These are phyloP conservation scores for Neocallimastix lanati DNA, from an alignment of 192 early-diverging fungal genomes.

Conservation along the genomic window DNA sequence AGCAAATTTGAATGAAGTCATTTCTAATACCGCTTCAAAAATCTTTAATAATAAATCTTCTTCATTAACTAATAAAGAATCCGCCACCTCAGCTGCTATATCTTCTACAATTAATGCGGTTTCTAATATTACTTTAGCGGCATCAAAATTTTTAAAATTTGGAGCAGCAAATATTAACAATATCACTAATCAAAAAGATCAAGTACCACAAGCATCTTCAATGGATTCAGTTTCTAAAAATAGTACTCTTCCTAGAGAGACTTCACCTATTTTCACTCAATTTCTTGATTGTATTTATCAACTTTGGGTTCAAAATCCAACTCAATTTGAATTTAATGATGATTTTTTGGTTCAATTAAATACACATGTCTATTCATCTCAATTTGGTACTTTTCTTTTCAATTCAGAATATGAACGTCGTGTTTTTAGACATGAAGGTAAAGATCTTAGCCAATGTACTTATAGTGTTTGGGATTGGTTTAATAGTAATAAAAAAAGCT, in stretches of 20 bases:
- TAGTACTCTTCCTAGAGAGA: conserved; percentile 35
- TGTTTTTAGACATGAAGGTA: neutral
- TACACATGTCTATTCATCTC: conserved; percentile 72
- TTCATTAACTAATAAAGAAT: conserved; percentile 37
- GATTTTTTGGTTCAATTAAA: conserved; percentile 60
- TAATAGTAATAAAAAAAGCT: neutral
- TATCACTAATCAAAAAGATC: neutral
- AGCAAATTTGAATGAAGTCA: neutral
- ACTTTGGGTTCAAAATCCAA: conserved; percentile 66
- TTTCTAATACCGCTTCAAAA: conserved; percentile 29
- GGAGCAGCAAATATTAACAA: neutral
- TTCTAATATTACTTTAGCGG: neutral
- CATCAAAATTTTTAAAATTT: neutral
- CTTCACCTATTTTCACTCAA: conserved; percentile 89
- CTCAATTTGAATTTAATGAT: conserved; percentile 86
- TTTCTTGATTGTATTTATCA: conserved; percentile 95
- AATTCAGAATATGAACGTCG: conserved; percentile 68
- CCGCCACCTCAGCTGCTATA: conserved; percentile 16
- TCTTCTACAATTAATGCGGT: neutral
- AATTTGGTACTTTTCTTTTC: conserved; percentile 87
- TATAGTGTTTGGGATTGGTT: neutral
- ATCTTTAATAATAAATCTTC: conserved; percentile 34
- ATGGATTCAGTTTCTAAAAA: conserved; percentile 8
- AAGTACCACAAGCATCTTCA: neutral
- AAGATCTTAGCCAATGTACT: neutral